Base-by-base conservation (phyloP, 495 filamentous ascomycete genomes). In the Hyaloscypha variabilis region DNA sequence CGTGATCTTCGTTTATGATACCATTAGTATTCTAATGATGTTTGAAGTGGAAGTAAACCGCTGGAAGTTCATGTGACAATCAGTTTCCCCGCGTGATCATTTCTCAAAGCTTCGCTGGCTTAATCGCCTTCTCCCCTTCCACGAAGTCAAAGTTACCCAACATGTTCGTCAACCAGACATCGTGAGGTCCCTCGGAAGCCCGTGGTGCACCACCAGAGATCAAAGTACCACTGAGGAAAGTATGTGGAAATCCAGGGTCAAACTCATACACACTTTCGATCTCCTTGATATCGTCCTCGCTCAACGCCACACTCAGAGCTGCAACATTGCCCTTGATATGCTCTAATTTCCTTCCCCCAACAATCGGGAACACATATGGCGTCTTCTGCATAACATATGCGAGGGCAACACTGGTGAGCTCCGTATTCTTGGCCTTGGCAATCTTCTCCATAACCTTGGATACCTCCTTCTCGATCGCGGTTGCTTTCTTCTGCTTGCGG, bases 371-470 rank as follows among this genome's bases (percentile, higher is more conserved):
- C 28, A 91, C 88, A 67, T 92, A 88, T 0, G 89, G 86, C 13
- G 86, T 78, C 74, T 92, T 92, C 72, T 84, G 81, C 73, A 87
- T 81, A 10, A 92, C 85, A 73, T 92, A 93, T 5, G 90, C 90
- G 56, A 92, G 74, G 2, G 90, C 90, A 30, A 92, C 75, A 58
- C 80, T 80, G 19, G 83, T 85, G 51, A 88, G 71, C 55, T 69
- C 60, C 58, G 77, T 82, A 5, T 75, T 75, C 70, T 85, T 86
- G 55, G 69, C 73, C 14, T 79, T 76, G 0, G 87, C 86, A 23
- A 91, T 72, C 8, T 76, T 72, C 63, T 90, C 87, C 8, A 92
- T 77, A 0, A 78, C 81, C 25, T 69, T 76, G 17, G 77, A 77
- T 6, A 87, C 62, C 10, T 67, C 72, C 30, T 67, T 68, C 51